Base-by-base conservation (phyloP, 2,329 filamentous ascomycete species). In the Paecilomyces fulvus region DNA sequence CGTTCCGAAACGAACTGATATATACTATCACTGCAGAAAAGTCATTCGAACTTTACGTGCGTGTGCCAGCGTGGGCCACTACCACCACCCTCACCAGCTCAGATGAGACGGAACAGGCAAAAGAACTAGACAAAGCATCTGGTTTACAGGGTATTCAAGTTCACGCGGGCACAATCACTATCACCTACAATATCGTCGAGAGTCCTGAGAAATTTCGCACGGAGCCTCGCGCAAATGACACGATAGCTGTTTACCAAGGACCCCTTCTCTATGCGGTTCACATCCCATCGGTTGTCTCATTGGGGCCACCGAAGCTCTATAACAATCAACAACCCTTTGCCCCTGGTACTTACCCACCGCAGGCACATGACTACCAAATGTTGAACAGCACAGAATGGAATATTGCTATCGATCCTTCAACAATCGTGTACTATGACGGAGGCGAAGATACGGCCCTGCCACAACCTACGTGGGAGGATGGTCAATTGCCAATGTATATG, bases 11-110 rank as follows among this genome's bases (percentile, higher is more conserved):
- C 51, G 59, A 58, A 3, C 64, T 80, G 2, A 59, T 58, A 8
- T 80, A 80, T 60, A 70, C 64, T 30, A 70, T 79, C 55, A 62
- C 65, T 17, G 62, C 73, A 3, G 65, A 64, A 6, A 59, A 60
- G 0, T 51, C 69, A 5, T 77, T 79, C 59, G 65, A 67, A n/a
- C 75, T 80, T 56, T 70, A 73, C 56, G 64, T 80, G 51, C 72
- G 78, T 17, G 70, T 80, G n/a, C 78, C 78, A 2, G 55, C 56
- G 8, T 80, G 78, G 78, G 67, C 70, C 2, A 62, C 67, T 17
- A 54, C 58, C n/a, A 61, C 57, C 30, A 61, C 64, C 14, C 14
- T 43, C 14, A 17, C n/a, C 5, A 43, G 37, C 37, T 43, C 37
- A 20, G n/a, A 43, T 17, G 14, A 43, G 6, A 17, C 8, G 9